Evolutionary conservation across 2,329 filamentous ascomycete species (phyloP), one percentile per base, ranked within the genome.

Genomic region (Didymella exigua): DNA sequence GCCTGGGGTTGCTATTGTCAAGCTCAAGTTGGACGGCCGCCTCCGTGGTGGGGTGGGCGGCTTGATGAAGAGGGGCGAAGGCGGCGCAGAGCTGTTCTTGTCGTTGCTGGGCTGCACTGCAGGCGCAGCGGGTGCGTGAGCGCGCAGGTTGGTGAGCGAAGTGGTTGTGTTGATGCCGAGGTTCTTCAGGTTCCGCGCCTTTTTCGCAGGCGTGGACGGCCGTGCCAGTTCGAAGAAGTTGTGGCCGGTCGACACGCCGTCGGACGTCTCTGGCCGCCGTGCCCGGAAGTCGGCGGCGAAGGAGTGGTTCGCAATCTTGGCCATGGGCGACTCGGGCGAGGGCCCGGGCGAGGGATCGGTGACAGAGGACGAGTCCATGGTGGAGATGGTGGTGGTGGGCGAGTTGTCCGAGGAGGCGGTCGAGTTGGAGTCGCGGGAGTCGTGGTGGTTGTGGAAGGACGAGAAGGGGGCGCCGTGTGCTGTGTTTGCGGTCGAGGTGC

Each of bases 331-430:
- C 75, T 97, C 93, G 8, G 93, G 93, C 1, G 93, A 97, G 5
- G 19, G 93, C 91, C 47, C 93, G 3, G 95, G 92, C 5, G 93
- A 97, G 7, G 91, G 89, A 67, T 98, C 93, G 26, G 93, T 93
- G 43, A 95, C 82, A 26, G 91, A 90, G 8, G 91, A 93, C 5
- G 93, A 96, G 77, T 96, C 93, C 60, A 93, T 91, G 18, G 91
- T 96, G 5, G 92, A 96, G 44, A 95, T 85, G 2, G 93, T 96
- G 3, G 93, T 97, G 7, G 93, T 98, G 1, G 95, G 95, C 8
- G 93, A 98, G 19, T 93, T 96, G 69, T 96, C 93, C 36, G 90
- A 90, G 1, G 95, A 98, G 61, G 90, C 91, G 14, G 89, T 91
- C 7, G 88, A 93, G n/a, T 86, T 88, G 77, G 89, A 91, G 71